Base-by-base conservation (phyloP, 75 land plant genomes). In the Picea glauca region DNA sequence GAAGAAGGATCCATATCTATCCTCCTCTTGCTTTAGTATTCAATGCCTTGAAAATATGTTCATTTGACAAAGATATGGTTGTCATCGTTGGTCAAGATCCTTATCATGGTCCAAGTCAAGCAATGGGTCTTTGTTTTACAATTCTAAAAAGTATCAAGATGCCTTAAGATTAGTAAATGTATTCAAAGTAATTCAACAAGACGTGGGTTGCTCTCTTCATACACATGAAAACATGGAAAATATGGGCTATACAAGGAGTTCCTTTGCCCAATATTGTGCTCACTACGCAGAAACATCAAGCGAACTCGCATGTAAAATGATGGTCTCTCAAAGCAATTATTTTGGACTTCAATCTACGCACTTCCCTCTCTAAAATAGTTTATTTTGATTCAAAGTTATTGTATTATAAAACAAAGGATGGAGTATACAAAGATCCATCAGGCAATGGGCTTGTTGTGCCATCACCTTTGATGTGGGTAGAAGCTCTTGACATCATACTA, bases 21-120 rank as follows among this genome's bases (percentile, higher is more conserved):
- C 99, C 99, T 9, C 99, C 99, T 14, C 87, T 79, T 50, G 83
- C 85, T 33, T 84, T 86, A 58, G 87, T 92, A 18, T 96, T 96
- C 77, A 92, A 92, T 88, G 95, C 99, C 2, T 85, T 96, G 60
- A 92, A 96, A 65, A 81, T 91, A 13, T 94, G 95, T n/a, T 91
- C 98, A 8, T 92, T 96, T 65, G 87, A 91, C 17, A 35, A 35
- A 11, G 90, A 94, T 75, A 96, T 92, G 76, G 95, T 81, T 57
- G 99, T 96, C 62, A 94, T 96, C 38, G 78, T 96, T 76, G 97
- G 98, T 23, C 79, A 93, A 93, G 99, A 97, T 84, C 99, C 99
- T 60, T 97, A 97, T 87, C 99, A 97, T 87, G 98, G 98, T 17
- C 92, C 92, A 70, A 98, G 95, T 23, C 99, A 97, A 81, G 98